Evolutionary conservation across 352 stramenopile genomes (phyloP), one percentile per base, ranked within the genome.

Genomic region (Phytopythium boreale): DNA sequence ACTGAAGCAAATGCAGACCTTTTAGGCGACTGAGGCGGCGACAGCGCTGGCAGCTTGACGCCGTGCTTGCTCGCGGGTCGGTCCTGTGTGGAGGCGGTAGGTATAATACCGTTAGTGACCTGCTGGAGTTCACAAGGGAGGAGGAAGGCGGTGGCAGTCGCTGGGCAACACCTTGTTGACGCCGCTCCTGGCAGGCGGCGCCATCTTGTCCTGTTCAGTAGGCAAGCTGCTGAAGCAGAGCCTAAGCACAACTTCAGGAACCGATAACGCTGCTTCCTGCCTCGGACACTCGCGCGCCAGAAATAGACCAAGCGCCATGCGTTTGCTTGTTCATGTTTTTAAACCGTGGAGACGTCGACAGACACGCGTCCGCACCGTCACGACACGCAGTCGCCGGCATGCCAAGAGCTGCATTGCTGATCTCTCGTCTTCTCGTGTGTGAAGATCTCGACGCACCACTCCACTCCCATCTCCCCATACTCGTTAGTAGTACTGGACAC

Each of bases 11-110:
- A 10, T 50, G 19, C 27, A 8, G 61, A 77, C 62, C 79, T 83
- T 46, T 79, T 86, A 9, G 68, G 68, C 26, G 63, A 73, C 20
- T 50, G 37, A n/a, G 70, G 44, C 2, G 67, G 20, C 24, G 68
- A 59, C 26, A 89, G 60, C 10, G 59, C 66, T 4, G 80, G 80
- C 26, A 89, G 43, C 49, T 85, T 87, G 44, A 87, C 66, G 10
- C 62, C 52, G 27, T 83, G 70, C 68, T 82, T 88, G 19, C 36
- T 59, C 41, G 26, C 43, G 12, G 26, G 0, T 4, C 17, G 49
- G 26, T 24, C 26, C 49, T 56, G 49, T 27, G 44, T 14, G 11
- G 4, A 49, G 7, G 9, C 43, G 10, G 34, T 14, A n/a, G n/a
- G n/a, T n/a, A n/a, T n/a, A 1, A 1, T 39, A n/a, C 20, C 41